Percentiles rank a stretch among this genome's conserved stretches.
phyloP scores from a whole-genome alignment of 805 yeast species.

The Yamadazyma nakazawae region DNA sequence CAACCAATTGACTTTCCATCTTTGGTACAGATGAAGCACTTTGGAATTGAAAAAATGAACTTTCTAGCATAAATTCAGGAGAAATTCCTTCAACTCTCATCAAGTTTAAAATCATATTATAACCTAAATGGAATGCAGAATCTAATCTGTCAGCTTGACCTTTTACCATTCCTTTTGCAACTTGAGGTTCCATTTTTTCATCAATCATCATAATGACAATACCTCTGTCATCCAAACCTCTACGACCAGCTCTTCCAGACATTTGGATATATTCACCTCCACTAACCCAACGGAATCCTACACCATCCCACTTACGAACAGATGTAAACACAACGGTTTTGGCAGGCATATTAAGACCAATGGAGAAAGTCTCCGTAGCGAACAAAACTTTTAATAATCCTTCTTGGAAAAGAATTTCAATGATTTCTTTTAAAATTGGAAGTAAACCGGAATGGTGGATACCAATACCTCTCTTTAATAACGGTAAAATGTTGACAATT shows the following conservation, averaged over 20 bases:
- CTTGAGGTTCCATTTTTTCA: constrained; percentile 99
- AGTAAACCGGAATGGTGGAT: constrained; percentile 96
- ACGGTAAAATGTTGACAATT: constrained; percentile 85
- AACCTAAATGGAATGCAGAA: constrained; percentile 96
- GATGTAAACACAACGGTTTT: constrained; percentile 97
- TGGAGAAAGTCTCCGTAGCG: constrained; percentile 97
- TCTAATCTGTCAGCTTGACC: constrained; percentile 98
- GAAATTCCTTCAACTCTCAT: constrained; percentile 98
- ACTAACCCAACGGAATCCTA: constrained; percentile 96
- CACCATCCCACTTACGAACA: constrained; percentile 98
- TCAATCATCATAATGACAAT: constrained; percentile 99
- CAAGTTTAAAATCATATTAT: constrained; percentile 93
- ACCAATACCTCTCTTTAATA: constrained; percentile 93
- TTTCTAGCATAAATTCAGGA: constrained; percentile 94
- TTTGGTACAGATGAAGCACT: constrained; percentile 87
- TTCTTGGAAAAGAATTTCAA: constrained; percentile 95
- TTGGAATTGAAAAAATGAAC: constrained; percentile 93
- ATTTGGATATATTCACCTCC: constrained; percentile 99
- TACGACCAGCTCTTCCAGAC: constrained; percentile 95
- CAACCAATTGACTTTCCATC: constrained; percentile 64
- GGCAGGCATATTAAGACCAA: constrained; percentile 99
- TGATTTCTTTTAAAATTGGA: constrained; percentile 91
- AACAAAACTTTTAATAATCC: constrained; percentile 91
- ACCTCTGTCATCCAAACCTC: constrained; percentile 97
- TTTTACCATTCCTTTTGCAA: constrained; percentile 98